phyloP scores from a whole-genome alignment of 2,329 filamentous ascomycete genomes.

The Aciculosporium take region DNA sequence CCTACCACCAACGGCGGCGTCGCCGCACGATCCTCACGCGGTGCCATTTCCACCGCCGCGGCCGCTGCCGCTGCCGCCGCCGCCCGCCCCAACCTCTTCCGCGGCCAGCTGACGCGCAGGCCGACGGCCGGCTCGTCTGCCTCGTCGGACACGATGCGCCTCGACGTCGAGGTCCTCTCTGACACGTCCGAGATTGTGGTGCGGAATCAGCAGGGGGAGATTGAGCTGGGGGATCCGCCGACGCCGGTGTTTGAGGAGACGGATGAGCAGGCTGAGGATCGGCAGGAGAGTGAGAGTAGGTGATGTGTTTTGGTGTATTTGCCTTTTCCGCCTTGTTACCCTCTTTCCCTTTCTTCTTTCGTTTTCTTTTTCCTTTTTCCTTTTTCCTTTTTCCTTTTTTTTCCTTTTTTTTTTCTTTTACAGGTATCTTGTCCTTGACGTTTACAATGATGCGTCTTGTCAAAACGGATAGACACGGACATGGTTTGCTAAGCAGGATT shows the following conservation, averaged over 20 bases:
- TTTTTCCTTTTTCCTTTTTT: too few species aligned
- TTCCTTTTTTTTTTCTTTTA: neutral
- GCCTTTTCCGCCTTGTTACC: too few species aligned
- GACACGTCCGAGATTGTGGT: conserved; percentile 45
- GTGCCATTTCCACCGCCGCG: too few species aligned
- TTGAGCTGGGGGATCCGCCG: conserved; percentile 44
- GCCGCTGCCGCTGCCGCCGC: conserved; percentile 2
- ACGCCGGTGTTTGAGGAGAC: conserved; percentile 38
- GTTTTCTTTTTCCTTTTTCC: neutral
- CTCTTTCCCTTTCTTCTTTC: too few species aligned
- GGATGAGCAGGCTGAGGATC: conserved; percentile 43
- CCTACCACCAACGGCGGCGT: conserved; percentile 1
- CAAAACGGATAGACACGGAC: too few species aligned
- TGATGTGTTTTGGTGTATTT: neutral
- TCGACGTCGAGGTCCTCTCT: conserved; percentile 32
- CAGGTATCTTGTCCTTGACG: too few species aligned
- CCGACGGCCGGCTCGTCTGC: conserved; percentile 30
- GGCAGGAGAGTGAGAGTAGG: conserved; percentile 41
- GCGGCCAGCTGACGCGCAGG: conserved; percentile 42
- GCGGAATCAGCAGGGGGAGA: conserved; percentile 47
- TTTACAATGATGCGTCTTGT: too few species aligned
- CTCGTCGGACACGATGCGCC: conserved; percentile 31
- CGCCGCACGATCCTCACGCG: too few species aligned
- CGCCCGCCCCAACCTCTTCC: conserved; percentile 36
- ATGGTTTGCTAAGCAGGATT: neutral